A percentile compares a stretch with the other conserved stretches of the same genome.
Evolutionary conservation across 2,329 filamentous ascomycete species (phyloP).

Genomic region (Pseudonectria foliicola): DNA sequence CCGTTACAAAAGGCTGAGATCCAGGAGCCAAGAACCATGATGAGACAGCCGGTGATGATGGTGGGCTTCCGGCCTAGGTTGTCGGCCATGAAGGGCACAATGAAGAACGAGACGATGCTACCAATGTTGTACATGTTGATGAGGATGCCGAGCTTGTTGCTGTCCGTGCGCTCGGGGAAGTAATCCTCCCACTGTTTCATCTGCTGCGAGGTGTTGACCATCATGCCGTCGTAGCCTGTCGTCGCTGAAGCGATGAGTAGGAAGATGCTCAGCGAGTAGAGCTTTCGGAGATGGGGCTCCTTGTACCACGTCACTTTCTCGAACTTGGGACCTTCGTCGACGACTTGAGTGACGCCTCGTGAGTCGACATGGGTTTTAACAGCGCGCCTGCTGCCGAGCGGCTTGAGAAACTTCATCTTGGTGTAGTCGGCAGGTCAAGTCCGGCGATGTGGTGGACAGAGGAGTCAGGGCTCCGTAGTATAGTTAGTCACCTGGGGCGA

Average conservation of each 20-base stretch:
- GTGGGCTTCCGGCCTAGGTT: constrained; percentile 35
- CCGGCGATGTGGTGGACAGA: background rate
- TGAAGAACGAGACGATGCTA: constrained; percentile 40
- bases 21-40: constrained; percentile 39
- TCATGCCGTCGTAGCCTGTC: constrained; percentile 55
- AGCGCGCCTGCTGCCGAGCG: constrained; percentile 16
- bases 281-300: constrained; percentile 48
- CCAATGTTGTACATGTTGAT: constrained; percentile 48
- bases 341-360: constrained; percentile 32
- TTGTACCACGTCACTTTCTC: constrained; percentile 49
- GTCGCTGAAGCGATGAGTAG: constrained; percentile 55
- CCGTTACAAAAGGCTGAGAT: constrained; percentile 36
- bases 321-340: constrained; percentile 39
- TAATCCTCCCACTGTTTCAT: constrained; percentile 46
- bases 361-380: constrained; percentile 11
- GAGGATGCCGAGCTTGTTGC: constrained; percentile 40
- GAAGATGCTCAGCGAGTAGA: constrained; percentile 46
- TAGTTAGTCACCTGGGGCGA: too few relatives aligned
- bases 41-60: constrained; percentile 36
- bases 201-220: constrained; percentile 53
- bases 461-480: too few relatives aligned
- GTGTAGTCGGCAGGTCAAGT: constrained; percentile 9
- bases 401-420: constrained; percentile 12
- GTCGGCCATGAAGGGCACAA: constrained; percentile 40
- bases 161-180: constrained; percentile 35